These are phyloP conservation scores for Chenopodium berlandieri DNA, from an alignment of 148 eudicot genomes.

Conservation along the genomic window DNA sequence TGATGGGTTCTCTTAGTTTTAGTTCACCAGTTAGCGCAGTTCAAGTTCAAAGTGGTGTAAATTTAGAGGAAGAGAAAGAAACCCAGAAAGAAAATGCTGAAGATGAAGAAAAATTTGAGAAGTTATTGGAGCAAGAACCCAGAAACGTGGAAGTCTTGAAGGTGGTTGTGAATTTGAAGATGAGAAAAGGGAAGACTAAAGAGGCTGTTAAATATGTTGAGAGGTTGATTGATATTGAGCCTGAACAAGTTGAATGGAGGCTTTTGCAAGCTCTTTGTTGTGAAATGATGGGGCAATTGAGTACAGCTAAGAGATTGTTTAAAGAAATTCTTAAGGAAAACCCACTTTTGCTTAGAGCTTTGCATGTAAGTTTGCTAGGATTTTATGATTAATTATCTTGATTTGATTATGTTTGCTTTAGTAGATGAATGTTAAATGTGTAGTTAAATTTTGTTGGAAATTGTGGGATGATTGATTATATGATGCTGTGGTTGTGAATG, in stretches of 20 bases:
- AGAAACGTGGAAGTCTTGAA: constrained; percentile 69
- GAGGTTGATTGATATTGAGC: constrained; percentile 69
- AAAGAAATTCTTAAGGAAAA: constrained; percentile 53
- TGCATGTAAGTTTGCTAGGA: constrained; percentile 61
- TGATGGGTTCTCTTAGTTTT: constrained; percentile 40
- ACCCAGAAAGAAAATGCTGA: constrained; percentile 30
- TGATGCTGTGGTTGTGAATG: not conserved
- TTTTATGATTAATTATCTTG: not conserved
- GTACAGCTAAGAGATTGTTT: constrained; percentile 68
- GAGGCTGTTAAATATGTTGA: constrained; percentile 77
- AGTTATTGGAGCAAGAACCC: constrained; percentile 60
- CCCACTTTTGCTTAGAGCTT: constrained; percentile 87
- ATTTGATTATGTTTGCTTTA: not conserved
- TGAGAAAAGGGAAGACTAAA: constrained; percentile 65
- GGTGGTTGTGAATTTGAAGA: constrained; percentile 57
- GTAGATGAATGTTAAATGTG: too few relatives aligned
- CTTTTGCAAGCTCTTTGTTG: constrained; percentile 88
- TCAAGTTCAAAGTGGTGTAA: constrained; percentile 34
- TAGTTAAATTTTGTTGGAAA: too few relatives aligned
- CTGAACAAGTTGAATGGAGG: constrained; percentile 82
- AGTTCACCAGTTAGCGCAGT: constrained; percentile 40
- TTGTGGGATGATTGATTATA: too few relatives aligned
- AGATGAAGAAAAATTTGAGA: constrained; percentile 63
- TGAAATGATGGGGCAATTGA: constrained; percentile 75
- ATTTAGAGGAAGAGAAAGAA: constrained; percentile 31